Evolutionary conservation across 108 stramenopile species (phyloP).

Genomic region (Mediolabrus comicus): DNA sequence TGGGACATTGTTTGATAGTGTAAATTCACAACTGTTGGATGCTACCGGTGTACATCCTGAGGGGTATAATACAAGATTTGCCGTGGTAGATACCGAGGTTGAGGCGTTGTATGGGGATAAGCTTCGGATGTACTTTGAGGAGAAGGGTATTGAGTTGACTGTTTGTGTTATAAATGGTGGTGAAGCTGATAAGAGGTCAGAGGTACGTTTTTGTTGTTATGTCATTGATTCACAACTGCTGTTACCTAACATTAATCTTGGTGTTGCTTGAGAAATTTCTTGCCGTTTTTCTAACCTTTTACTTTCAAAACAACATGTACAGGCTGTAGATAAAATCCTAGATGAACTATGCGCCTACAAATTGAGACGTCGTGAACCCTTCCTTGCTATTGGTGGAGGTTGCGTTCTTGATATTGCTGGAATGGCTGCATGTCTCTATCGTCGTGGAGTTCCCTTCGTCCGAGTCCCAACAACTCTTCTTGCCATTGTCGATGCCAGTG

Average conservation of each 20-base stretch:
- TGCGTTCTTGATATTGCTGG: constrained; percentile 93
- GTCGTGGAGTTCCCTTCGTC: constrained; percentile 90
- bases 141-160: constrained; percentile 64
- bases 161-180: constrained; percentile 70
- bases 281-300: neutral
- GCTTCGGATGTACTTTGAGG: constrained; percentile 67
- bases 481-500: constrained; percentile 95
- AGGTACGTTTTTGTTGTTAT: constrained; percentile 40
- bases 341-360: constrained; percentile 85
- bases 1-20: constrained; percentile 74
- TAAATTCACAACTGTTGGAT: constrained; percentile 74
- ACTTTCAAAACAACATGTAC: neutral
- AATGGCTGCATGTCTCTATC: constrained; percentile 93
- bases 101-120: constrained; percentile 64
- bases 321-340: constrained; percentile 78
- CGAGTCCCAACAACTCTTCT: constrained; percentile 94
- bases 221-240: neutral
- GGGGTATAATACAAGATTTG: constrained; percentile 84
- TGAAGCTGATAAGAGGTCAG: constrained; percentile 80
- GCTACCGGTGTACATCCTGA: constrained; percentile 77
- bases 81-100: constrained; percentile 82
- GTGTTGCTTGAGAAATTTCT: neutral
- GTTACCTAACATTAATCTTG: neutral
- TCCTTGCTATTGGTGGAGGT: constrained; percentile 95
- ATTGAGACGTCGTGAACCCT: constrained; percentile 90